Percentiles rank a stretch among this genome's conserved stretches.
phyloP scores from a whole-genome alignment of 768 basidiomycete genomes.

The Mycena galericulata region DNA sequence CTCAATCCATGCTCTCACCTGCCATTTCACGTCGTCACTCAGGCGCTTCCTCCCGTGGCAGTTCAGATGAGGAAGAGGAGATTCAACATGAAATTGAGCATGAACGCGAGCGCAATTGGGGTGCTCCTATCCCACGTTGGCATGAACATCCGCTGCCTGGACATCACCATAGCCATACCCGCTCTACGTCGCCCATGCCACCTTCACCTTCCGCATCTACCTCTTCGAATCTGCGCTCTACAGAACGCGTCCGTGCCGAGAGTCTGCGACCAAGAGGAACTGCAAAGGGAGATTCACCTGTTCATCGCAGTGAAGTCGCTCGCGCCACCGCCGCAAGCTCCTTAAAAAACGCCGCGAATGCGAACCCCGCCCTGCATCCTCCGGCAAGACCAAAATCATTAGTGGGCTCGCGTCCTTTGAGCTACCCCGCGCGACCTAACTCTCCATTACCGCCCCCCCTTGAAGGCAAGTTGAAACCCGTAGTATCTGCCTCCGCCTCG shows the following conservation, averaged over 20 bases:
- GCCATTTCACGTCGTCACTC: conserved; percentile 50
- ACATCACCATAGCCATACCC: conserved; percentile 28
- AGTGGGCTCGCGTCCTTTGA: conserved; percentile 28
- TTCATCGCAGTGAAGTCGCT: conserved; percentile 17
- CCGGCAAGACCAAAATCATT: conserved; percentile 25
- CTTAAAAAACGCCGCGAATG: conserved; percentile 14
- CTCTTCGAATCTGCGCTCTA: conserved; percentile 27
- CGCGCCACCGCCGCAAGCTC: conserved; percentile 14
- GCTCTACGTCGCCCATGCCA: conserved; percentile 31
- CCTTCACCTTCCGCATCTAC: conserved; percentile 33
- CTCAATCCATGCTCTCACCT: conserved; percentile 49
- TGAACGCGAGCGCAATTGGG: conserved; percentile 78
- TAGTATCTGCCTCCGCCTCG: background rate
- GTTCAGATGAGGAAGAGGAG: conserved; percentile 52
- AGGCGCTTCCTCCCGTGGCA: conserved; percentile 49
- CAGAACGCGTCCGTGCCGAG: conserved; percentile 36
- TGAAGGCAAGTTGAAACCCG: conserved; percentile 11
- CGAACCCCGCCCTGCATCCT: background rate
- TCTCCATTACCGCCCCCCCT: conserved; percentile 30
- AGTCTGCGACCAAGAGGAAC: conserved; percentile 35
- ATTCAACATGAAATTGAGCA: conserved; percentile 52
- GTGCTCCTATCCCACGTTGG: conserved; percentile 74
- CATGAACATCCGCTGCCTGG: conserved; percentile 35
- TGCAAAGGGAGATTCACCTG: conserved; percentile 37
- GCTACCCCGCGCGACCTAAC: conserved; percentile 37